Percentiles rank a stretch among this genome's conserved stretches.
These are phyloP conservation scores for Bidens hawaiensis DNA, from an alignment of 140 eudicot genomes.

Conservation along the genomic window DNA sequence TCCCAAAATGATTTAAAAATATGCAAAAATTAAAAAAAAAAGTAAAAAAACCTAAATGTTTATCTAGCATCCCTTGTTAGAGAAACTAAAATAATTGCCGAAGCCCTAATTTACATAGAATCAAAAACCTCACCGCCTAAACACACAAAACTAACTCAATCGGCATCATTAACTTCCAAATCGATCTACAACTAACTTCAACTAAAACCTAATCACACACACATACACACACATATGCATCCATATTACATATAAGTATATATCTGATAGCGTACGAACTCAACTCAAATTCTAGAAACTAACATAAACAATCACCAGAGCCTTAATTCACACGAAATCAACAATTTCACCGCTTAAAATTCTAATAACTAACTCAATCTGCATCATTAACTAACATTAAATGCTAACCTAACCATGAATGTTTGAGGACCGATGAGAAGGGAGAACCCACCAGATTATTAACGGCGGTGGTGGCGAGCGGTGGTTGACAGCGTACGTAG, in stretches of 20 bases:
- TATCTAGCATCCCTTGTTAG: too few relatives aligned
- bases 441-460: too few relatives aligned
- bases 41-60: too few relatives aligned
- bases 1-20: too few relatives aligned
- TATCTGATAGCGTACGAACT: background rate
- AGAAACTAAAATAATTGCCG: too few relatives aligned
- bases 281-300: constrained; percentile 9
- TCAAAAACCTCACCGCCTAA: constrained; percentile 7
- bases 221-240: too few relatives aligned
- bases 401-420: too few relatives aligned
- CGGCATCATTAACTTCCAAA: background rate
- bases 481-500: too few relatives aligned
- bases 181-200: constrained; percentile 14
- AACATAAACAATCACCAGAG: constrained; percentile 8
- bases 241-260: too few relatives aligned
- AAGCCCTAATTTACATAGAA: constrained; percentile 18
- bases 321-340: constrained; percentile 21
- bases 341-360: constrained; percentile 8
- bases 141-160: constrained; percentile 7
- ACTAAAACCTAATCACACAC: background rate
- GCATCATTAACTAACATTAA: constrained; percentile 3
- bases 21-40: background rate
- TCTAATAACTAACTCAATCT: background rate
- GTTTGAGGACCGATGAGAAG: too few relatives aligned
- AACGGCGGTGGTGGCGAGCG: too few relatives aligned